Evolutionary conservation across 306 rosid genomes (phyloP).

Genomic region (Pyrus betulifolia): DNA sequence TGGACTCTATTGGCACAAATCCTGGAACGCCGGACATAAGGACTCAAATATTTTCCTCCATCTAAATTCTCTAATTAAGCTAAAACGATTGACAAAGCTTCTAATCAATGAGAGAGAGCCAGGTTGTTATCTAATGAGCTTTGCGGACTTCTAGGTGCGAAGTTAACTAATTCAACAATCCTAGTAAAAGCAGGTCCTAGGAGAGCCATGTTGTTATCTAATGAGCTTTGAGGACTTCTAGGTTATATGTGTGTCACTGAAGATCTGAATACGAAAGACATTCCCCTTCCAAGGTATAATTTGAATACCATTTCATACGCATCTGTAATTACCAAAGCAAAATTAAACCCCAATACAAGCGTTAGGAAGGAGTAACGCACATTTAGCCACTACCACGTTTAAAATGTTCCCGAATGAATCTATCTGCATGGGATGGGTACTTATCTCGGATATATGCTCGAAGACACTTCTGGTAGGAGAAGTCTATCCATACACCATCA

Average conservation of each 20-base stretch:
- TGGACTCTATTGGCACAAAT: too few relatives aligned
- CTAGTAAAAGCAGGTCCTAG: constrained; percentile 6
- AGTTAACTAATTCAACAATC: too few relatives aligned
- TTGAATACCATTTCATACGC: background rate
- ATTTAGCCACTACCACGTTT: constrained; percentile 63
- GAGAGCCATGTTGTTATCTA: too few relatives aligned
- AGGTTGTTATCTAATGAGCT: background rate
- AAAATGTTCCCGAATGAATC: constrained; percentile 68
- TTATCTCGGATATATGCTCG: constrained; percentile 65
- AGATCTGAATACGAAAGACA: background rate
- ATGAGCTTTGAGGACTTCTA: constrained; percentile 11
- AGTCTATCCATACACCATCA: constrained; percentile 85
- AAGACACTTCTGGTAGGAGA: constrained; percentile 85
- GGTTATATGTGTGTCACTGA: constrained; percentile 10
- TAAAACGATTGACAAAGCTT: background rate
- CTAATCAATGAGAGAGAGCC: background rate
- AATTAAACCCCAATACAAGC: constrained; percentile 13
- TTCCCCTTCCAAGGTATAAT: background rate
- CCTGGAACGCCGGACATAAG: background rate
- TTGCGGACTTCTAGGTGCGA: background rate
- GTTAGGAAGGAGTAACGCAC: constrained; percentile 15
- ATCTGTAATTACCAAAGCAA: background rate
- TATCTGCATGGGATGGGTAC: constrained; percentile 69
- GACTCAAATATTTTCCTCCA: background rate
- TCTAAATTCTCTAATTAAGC: background rate